Percentiles rank a stretch among this genome's conserved stretches.
phyloP scores from a whole-genome alignment of 2,329 filamentous ascomycete species.

The Epichloe brachyelytri region DNA sequence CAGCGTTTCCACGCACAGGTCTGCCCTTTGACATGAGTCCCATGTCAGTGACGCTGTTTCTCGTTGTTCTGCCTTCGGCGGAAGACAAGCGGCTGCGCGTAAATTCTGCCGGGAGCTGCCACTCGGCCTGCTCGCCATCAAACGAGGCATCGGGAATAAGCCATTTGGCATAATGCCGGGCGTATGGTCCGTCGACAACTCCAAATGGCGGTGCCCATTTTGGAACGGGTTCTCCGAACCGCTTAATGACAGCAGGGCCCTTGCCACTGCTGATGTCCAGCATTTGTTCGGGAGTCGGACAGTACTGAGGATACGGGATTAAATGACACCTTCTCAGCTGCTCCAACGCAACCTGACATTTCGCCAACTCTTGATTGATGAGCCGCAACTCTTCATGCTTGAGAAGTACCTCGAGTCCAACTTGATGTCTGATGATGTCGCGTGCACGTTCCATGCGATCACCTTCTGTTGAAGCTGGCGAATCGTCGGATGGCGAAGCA shows the following conservation, averaged over 20 bases:
- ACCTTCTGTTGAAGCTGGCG: constrained; percentile 9
- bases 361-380: constrained; percentile 92
- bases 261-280: constrained; percentile 60
- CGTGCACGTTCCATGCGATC: constrained; percentile 39
- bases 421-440: constrained; percentile 70
- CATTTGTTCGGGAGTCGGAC: constrained; percentile 53
- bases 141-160: constrained; percentile 80
- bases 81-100: constrained; percentile 30
- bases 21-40: constrained; percentile 36
- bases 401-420: constrained; percentile 80
- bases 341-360: constrained; percentile 86
- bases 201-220: constrained; percentile 79
- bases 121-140: constrained; percentile 50
- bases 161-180: constrained; percentile 92
- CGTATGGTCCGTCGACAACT: constrained; percentile 82
- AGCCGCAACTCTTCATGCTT: constrained; percentile 91
- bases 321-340: constrained; percentile 86
- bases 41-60: constrained; percentile 48
- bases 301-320: constrained; percentile 72
- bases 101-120: constrained; percentile 28
- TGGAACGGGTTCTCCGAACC: constrained; percentile 51
- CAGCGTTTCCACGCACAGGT: constrained; percentile 33
- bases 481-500: background rate
- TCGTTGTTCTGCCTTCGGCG: constrained; percentile 63
- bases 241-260: constrained; percentile 54